Conservation (phyloP, 306 rosid species). For the Sicyos baderoa region DNA sequence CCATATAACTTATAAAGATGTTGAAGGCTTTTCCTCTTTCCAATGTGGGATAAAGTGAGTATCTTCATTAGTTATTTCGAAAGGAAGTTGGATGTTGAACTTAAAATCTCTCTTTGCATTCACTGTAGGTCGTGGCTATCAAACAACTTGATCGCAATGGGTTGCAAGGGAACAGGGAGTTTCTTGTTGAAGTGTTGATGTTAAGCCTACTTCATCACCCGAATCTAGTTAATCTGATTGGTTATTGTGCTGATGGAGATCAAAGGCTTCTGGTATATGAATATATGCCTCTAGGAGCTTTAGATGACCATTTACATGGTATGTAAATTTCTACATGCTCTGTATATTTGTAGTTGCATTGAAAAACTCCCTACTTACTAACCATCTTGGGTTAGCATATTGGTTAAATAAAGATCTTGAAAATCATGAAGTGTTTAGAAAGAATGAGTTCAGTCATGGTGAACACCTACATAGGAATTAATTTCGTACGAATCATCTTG, state of each 20-base stretch:
- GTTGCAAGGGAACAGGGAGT: slow-evolving; percentile 87
- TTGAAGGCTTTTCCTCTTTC: too few relatives aligned
- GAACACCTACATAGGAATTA: too few relatives aligned
- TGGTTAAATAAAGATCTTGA: too few relatives aligned
- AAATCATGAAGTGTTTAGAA: too few relatives aligned
- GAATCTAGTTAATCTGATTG: slow-evolving; percentile 82
- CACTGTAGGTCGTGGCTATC: not conserved
- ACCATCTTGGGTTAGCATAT: too few relatives aligned
- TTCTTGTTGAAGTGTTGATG: slow-evolving; percentile 91
- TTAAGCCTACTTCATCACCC: slow-evolving; percentile 88
- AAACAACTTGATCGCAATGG: slow-evolving; percentile 93
- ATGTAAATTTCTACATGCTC: slow-evolving; percentile 9
- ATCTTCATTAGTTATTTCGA: not conserved
- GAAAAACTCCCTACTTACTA: not conserved
- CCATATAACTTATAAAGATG: too few relatives aligned
- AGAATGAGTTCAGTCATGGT: too few relatives aligned
- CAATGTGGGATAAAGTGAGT: too few relatives aligned
- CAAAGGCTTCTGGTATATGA: slow-evolving; percentile 95
- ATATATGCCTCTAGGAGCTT: slow-evolving; percentile 80
- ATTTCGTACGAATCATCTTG: too few relatives aligned
- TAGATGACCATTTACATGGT: slow-evolving; percentile 92
- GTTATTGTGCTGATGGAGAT: slow-evolving; percentile 97
- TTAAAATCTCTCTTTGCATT: slow-evolving; percentile 12
- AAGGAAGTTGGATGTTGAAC: not conserved
- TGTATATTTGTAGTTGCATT: not conserved